Conservation (phyloP, 345 rosid species). For the Eutrema yunnanense region DNA sequence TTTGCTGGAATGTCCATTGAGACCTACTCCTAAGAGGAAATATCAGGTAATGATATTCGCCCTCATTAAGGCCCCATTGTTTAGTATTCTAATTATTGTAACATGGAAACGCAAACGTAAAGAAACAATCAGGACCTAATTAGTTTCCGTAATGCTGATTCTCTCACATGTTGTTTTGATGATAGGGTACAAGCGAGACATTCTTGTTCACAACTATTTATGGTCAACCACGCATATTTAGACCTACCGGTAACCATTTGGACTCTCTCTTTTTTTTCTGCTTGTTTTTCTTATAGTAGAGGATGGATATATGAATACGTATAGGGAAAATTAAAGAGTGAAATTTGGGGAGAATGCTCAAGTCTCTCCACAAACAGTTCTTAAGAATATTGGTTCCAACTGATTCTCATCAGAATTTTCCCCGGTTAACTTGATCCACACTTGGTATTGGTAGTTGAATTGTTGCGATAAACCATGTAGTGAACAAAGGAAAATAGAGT, state of each 20-base stretch:
- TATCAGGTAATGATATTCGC: conserved; percentile 47
- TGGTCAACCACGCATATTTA: conserved; percentile 87
- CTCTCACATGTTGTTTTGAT: not conserved
- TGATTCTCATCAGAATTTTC: not conserved
- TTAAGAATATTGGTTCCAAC: not conserved
- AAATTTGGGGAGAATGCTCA: not conserved
- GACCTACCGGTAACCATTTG: conserved; percentile 71
- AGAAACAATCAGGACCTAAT: not conserved
- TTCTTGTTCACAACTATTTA: conserved; percentile 87
- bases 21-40: conserved; percentile 80
- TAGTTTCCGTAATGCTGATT: not conserved
- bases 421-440: not conserved
- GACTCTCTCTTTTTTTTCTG: not conserved
- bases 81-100: not conserved
- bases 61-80: not conserved
- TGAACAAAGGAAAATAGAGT: conserved; percentile 1
- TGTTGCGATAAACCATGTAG: not conserved
- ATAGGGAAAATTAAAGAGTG: not conserved
- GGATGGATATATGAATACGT: not conserved
- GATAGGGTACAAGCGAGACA: conserved; percentile 71
- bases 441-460: not conserved
- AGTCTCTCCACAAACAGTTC: not conserved
- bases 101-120: not conserved
- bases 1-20: conserved; percentile 70
- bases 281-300: not conserved